Evolutionary conservation across 169 alveolate genomes (phyloP), one percentile per base, ranked within the genome.

Genomic region (Condylostoma magnum): DNA sequence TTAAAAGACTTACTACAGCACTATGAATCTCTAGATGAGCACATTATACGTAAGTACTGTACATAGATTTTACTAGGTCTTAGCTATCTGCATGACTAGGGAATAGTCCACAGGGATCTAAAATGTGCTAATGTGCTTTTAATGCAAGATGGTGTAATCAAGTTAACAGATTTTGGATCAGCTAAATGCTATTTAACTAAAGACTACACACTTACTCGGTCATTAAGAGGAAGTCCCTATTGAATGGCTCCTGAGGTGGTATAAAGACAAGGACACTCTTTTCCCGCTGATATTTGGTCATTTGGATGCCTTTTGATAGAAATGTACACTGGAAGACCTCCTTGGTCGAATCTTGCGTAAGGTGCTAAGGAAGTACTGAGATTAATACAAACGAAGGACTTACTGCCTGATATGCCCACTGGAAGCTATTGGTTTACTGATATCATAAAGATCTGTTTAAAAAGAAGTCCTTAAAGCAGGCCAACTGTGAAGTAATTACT

Each of bases 181-280:
- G 47, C 28, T 20, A n/a, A 6, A 28, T 25, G 48, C 46, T 43
- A n/a, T 33, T 12, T 12, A 83, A 58, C 27, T 22, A 38, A 31
- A 6, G 43, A 69, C 54, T 6, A 81, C 81, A 43, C 46, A 73
- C 47, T 63, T 60, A 3, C 46, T 53, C 5, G 82, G 25, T 46
- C 78, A 4, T 72, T 87, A 18, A 84, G 75, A 34, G 97, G 97
- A 2, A 85, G 95, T 31, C 92, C 93, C 5, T 91, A 89, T 46
- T 94, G 95, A 94, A 94, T 91, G 96, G 93, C 96, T 1, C 98
- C 98, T 15, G 96, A 94, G 69, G 93, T 85, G 22, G 78, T 84
- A 0, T 48, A 36, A 25, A 75, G 85, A 69, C 31, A 52, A 31
- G 87, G 90, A 34, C 76, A 72, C 66, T 75, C 85, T 44, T 77